A percentile compares a stretch with the other conserved stretches of the same genome.
Conservation (phyloP, 2,329 filamentous ascomycete species). For the Aspergillus clavatus region DNA sequence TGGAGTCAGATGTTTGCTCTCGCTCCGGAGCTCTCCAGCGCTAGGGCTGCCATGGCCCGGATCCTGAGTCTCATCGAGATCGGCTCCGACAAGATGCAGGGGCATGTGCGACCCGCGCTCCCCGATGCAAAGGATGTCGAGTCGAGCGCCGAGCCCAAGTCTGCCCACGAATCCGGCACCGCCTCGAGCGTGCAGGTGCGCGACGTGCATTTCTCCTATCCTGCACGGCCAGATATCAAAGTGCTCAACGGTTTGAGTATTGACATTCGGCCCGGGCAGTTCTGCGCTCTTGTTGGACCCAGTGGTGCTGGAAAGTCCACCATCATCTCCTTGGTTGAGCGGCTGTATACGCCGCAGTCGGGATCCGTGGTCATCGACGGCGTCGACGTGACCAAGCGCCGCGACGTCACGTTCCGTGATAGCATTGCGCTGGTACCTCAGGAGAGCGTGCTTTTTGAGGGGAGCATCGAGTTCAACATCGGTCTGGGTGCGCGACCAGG, state of each 20-base stretch:
- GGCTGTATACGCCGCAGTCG: slow-evolving; percentile 50
- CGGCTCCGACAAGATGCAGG: slow-evolving; percentile 30
- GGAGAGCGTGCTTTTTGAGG: slow-evolving; percentile 47
- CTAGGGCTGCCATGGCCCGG: slow-evolving; percentile 56
- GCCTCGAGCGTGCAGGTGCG: slow-evolving; percentile 50
- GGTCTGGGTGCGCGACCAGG: slow-evolving; percentile 47
- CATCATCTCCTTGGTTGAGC: slow-evolving; percentile 53
- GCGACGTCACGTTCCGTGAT: slow-evolving; percentile 39
- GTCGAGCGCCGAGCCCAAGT: slow-evolving; percentile 15
- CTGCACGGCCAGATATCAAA: slow-evolving; percentile 55
- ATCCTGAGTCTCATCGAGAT: slow-evolving; percentile 46
- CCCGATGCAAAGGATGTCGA: slow-evolving; percentile 23
- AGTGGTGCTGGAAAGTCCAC: slow-evolving; percentile 66
- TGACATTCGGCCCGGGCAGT: slow-evolving; percentile 43
- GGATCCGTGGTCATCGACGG: slow-evolving; percentile 53
- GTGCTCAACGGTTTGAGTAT: slow-evolving; percentile 56
- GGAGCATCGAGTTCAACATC: slow-evolving; percentile 46
- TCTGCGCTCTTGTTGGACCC: slow-evolving; percentile 58
- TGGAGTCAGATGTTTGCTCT: slow-evolving; percentile 72
- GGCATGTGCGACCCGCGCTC: slow-evolving; percentile 12
- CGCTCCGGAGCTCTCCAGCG: slow-evolving; percentile 68
- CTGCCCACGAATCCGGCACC: slow-evolving; percentile 17
- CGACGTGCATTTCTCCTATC: slow-evolving; percentile 62
- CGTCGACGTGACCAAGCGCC: slow-evolving; percentile 40
- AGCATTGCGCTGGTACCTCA: slow-evolving; percentile 46